phyloP scores from a whole-genome alignment of 495 filamentous ascomycete genomes.

The Apiosordaria backusii region DNA sequence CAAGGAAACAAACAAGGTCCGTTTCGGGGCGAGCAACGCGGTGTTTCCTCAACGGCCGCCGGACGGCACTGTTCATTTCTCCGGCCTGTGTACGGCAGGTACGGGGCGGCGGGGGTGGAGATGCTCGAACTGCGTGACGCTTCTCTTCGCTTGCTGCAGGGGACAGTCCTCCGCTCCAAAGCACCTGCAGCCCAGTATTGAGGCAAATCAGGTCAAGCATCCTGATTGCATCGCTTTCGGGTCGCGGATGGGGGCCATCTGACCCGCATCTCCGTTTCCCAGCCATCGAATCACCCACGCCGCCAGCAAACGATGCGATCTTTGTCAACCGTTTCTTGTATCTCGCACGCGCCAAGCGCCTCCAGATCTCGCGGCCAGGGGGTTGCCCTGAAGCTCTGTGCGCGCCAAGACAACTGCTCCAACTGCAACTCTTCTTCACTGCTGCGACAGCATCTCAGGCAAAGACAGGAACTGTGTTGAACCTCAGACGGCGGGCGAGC shows the following conservation, averaged over 20 bases:
- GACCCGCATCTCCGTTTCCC: not conserved
- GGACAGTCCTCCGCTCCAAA: not conserved
- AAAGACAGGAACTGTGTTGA: not conserved
- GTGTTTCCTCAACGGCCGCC: not conserved
- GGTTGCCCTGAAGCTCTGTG: not conserved
- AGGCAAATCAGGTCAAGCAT: slow-evolving; percentile 2
- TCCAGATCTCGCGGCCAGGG: slow-evolving; percentile 1
- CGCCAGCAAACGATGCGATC: not conserved
- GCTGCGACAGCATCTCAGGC: no score
- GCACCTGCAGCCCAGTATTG: not conserved
- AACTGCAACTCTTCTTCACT: not conserved
- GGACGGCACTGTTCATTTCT: not conserved
- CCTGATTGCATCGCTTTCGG: not conserved
- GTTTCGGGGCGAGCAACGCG: not conserved
- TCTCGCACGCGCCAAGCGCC: slow-evolving; percentile 5
- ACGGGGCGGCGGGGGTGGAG: not conserved
- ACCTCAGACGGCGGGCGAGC: not conserved
- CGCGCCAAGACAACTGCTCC: not conserved
- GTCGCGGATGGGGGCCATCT: slow-evolving; percentile 1
- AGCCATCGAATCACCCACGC: not conserved
- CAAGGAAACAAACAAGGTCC: not conserved
- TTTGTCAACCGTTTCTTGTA: slow-evolving; percentile 3
- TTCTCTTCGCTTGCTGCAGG: not conserved
- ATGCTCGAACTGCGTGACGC: not conserved
- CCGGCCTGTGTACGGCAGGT: not conserved